phyloP scores from a whole-genome alignment of 345 rosid genomes.

The Corchorus capsularis region DNA sequence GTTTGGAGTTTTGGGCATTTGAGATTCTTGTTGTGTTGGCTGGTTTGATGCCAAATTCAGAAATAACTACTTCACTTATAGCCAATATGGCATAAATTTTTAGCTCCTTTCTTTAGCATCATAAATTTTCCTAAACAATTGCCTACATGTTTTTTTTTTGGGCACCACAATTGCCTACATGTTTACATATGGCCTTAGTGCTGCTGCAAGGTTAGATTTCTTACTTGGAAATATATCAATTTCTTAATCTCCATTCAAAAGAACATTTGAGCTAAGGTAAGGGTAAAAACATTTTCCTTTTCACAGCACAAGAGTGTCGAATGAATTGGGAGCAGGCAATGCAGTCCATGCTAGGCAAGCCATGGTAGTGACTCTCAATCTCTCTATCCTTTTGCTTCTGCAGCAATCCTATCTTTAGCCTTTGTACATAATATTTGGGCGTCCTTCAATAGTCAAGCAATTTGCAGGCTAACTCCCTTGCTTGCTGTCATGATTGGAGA shows the following conservation, averaged over 20 bases:
- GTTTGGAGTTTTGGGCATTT: no score
- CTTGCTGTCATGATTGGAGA: constrained; percentile 53
- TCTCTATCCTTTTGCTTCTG: constrained; percentile 52
- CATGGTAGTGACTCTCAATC: constrained; percentile 45
- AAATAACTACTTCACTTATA: no score
- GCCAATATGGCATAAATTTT: no score
- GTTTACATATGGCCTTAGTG: constrained; percentile 72
- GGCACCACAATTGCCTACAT: constrained; percentile 47
- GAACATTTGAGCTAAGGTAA: no score
- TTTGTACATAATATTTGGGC: constrained; percentile 66
- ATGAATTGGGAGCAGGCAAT: constrained; percentile 73
- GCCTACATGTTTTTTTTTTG: constrained; percentile 11
- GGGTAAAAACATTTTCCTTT: no score
- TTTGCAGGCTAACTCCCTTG: constrained; percentile 61
- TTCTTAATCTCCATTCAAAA: no score
- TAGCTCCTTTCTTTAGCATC: no score
- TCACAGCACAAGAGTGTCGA: constrained; percentile 79
- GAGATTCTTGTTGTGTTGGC: no score
- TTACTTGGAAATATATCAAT: no score
- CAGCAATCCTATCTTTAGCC: constrained; percentile 40
- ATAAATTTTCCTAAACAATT: no score
- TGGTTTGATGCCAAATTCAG: no score
- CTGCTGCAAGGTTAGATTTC: constrained; percentile 94
- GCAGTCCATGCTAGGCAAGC: constrained; percentile 51
- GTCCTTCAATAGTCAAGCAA: constrained; percentile 35